phyloP scores from a whole-genome alignment of 306 rosid species.

The Corylus heterophylla region DNA sequence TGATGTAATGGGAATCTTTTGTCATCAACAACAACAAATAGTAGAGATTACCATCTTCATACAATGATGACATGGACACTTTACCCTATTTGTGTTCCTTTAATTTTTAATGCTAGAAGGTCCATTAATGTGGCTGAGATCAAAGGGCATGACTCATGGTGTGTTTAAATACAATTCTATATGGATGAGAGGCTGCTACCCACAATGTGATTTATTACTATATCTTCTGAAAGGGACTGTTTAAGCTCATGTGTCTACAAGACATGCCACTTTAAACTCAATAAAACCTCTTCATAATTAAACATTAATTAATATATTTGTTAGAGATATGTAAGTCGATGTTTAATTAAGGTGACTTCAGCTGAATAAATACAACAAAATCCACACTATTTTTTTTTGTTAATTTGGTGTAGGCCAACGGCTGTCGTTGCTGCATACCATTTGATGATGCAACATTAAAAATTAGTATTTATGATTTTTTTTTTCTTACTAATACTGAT shows the following conservation, averaged over 20 bases:
- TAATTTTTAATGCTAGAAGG: not conserved
- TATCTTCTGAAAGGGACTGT: not conserved
- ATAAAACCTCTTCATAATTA: too few relatives aligned
- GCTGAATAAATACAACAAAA: too few relatives aligned
- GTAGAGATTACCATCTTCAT: not conserved
- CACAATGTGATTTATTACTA: not conserved
- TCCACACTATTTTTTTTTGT: too few relatives aligned
- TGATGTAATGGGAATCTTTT: constrained; percentile 2
- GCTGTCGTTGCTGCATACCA: too few relatives aligned
- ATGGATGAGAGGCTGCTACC: not conserved
- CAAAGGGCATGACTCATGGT: too few relatives aligned
- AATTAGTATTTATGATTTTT: too few relatives aligned
- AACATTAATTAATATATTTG: too few relatives aligned
- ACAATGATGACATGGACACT: not conserved
- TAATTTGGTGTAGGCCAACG: not conserved
- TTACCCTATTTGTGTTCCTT: not conserved
- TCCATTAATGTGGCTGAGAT: not conserved
- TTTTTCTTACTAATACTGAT: too few relatives aligned
- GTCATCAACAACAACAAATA: not conserved
- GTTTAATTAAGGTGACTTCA: too few relatives aligned
- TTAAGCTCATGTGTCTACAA: not conserved
- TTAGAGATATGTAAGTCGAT: too few relatives aligned
- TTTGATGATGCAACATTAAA: too few relatives aligned
- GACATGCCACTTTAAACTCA: too few relatives aligned
- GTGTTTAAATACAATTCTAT: not conserved